Percentiles rank a stretch among this genome's conserved stretches.
Evolutionary conservation across 768 basidiomycete genomes (phyloP).

Genomic region (Pleurotus citrinopileatus): DNA sequence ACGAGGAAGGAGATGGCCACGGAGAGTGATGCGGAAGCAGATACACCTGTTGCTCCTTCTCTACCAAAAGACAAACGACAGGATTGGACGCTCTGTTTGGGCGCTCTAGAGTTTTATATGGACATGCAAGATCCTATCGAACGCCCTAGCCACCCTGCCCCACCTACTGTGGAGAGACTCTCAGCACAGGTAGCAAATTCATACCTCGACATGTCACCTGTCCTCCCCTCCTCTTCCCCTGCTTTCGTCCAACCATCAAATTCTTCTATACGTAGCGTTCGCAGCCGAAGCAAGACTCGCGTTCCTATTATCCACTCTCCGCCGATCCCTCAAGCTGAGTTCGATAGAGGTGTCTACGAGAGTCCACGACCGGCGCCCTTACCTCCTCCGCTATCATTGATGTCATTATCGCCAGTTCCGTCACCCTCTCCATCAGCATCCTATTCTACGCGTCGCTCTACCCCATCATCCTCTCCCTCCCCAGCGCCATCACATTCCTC

Average conservation of each 20-base stretch:
- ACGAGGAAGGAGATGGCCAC: not conserved
- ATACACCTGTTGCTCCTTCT: not conserved
- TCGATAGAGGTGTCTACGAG: not conserved
- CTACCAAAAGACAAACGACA: not conserved
- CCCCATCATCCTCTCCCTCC: not conserved
- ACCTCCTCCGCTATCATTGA: not conserved
- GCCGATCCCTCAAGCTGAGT: conserved; percentile 4
- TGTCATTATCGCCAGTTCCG: not conserved
- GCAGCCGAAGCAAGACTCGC: conserved; percentile 2
- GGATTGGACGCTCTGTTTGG: conserved; percentile 2
- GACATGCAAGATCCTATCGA: conserved; percentile 7
- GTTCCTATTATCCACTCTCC: not conserved
- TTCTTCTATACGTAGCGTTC: not conserved
- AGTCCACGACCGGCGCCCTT: conserved; percentile 3
- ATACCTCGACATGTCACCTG: conserved; percentile 2
- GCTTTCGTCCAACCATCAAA: not conserved
- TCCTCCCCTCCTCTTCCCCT: not conserved
- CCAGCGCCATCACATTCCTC: not conserved
- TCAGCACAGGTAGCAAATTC: not conserved
- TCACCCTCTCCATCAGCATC: conserved; percentile 2
- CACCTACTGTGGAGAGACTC: not conserved
- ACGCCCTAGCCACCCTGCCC: not conserved
- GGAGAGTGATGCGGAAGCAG: conserved; percentile 1
- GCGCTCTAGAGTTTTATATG: conserved; percentile 4
- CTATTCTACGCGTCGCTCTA: not conserved